Evolutionary conservation across 2,329 filamentous ascomycete genomes (phyloP).

Genomic region (Lojkania enalia): DNA sequence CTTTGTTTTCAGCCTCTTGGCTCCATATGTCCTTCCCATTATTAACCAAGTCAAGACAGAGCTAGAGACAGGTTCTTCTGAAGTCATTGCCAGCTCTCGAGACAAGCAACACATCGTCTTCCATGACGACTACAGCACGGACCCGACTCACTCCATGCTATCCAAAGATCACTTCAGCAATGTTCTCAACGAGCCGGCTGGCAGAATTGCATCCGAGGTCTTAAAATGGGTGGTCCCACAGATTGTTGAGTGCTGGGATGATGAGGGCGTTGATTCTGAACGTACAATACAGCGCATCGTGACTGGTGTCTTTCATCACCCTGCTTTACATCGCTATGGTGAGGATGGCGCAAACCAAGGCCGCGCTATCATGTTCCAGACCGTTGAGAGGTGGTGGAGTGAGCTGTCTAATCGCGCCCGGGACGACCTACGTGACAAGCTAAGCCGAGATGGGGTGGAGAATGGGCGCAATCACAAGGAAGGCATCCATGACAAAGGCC

Average conservation of each 20-base stretch:
- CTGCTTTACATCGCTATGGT: constrained; percentile 72
- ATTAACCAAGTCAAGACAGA: constrained; percentile 86
- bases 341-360: constrained; percentile 73
- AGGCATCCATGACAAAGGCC: constrained; percentile 79
- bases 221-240: constrained; percentile 87
- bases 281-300: constrained; percentile 76
- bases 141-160: constrained; percentile 94
- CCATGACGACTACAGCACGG: constrained; percentile 71
- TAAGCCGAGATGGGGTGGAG: constrained; percentile 77
- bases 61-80: constrained; percentile 79
- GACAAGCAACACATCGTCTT: constrained; percentile 88
- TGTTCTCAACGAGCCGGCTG: constrained; percentile 83
- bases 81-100: constrained; percentile 83
- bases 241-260: constrained; percentile 84
- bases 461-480: constrained; percentile 83
- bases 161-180: constrained; percentile 96
- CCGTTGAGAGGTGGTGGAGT: constrained; percentile 82
- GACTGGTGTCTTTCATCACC: constrained; percentile 83
- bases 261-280: constrained; percentile 70
- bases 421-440: constrained; percentile 70
- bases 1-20: constrained; percentile 90
- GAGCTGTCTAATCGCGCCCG: constrained; percentile 64
- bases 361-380: constrained; percentile 75
- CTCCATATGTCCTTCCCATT: constrained; percentile 83
- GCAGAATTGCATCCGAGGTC: constrained; percentile 76